Conservation (phyloP, 257 asterid genomes). For the Solanum chiquidenum region DNA sequence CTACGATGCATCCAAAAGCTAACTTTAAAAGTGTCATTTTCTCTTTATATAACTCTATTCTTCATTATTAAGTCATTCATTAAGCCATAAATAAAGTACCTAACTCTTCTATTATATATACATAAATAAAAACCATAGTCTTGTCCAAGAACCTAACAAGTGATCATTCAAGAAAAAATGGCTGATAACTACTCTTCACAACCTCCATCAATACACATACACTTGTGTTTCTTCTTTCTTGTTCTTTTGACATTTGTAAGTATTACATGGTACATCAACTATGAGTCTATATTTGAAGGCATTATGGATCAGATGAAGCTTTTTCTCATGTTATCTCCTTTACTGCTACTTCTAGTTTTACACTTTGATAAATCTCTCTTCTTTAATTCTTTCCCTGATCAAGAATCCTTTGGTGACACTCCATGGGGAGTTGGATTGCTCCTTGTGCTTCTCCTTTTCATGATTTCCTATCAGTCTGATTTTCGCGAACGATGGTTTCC, state of each 20-base stretch:
- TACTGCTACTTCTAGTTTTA: conserved; percentile 46
- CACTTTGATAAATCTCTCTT: conserved; percentile 39
- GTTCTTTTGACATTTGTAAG: conserved; percentile 49
- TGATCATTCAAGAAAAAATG: conserved; percentile 16
- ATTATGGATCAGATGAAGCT: conserved; percentile 56
- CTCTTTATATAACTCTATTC: background rate
- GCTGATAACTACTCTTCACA: conserved; percentile 30
- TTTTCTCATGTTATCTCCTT: conserved; percentile 60
- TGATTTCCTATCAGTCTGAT: conserved; percentile 82
- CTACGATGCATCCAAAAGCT: conserved; percentile 8
- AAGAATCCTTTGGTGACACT: conserved; percentile 57
- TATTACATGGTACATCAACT: conserved; percentile 71
- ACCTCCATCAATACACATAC: conserved; percentile 30
- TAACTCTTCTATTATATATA: background rate
- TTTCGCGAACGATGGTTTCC: conserved; percentile 81
- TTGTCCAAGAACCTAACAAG: background rate
- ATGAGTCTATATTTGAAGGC: conserved; percentile 56
- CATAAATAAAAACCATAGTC: background rate
- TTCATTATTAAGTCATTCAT: background rate
- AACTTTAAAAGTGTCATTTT: background rate
- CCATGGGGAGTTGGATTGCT: conserved; percentile 80
- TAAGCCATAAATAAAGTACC: background rate
- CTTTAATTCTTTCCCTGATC: conserved; percentile 38
- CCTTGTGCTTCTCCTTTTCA: conserved; percentile 69
- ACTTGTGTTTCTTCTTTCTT: conserved; percentile 61